phyloP scores from a whole-genome alignment of 2,329 filamentous ascomycete genomes.

The Claviceps pazoutovae region DNA sequence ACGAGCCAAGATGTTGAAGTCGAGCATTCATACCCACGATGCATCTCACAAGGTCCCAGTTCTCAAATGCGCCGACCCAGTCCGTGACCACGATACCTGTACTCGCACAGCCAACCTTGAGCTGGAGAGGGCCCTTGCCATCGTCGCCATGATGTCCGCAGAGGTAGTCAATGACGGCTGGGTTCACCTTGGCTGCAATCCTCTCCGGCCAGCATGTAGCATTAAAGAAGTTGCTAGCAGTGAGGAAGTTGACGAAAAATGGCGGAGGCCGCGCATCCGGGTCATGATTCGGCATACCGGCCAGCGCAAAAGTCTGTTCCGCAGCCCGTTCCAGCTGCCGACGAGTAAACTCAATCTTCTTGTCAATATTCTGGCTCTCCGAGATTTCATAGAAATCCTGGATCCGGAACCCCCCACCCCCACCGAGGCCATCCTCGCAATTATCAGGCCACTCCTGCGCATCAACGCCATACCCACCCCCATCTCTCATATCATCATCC shows the following conservation, averaged over 20 bases:
- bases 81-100: slow-evolving; percentile 88
- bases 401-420: slow-evolving; percentile 62
- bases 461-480: slow-evolving; percentile 44
- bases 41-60: slow-evolving; percentile 82
- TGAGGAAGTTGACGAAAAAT: slow-evolving; percentile 82
- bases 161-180: slow-evolving; percentile 51
- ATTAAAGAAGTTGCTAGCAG: slow-evolving; percentile 89
- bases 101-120: slow-evolving; percentile 52
- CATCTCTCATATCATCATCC: slow-evolving; percentile 35
- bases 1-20: slow-evolving; percentile 33
- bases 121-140: slow-evolving; percentile 33
- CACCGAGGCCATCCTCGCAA: slow-evolving; percentile 57
- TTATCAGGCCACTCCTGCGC: slow-evolving; percentile 73
- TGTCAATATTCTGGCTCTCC: slow-evolving; percentile 58
- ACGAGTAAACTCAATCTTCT: slow-evolving; percentile 62
- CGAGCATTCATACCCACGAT: slow-evolving; percentile 85
- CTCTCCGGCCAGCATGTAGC: slow-evolving; percentile 83
- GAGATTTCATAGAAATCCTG: slow-evolving; percentile 92
- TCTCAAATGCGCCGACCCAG: slow-evolving; percentile 73
- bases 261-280: slow-evolving; percentile 32
- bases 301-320: slow-evolving; percentile 32
- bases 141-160: slow-evolving; percentile 41
- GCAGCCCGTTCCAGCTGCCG: slow-evolving; percentile 65
- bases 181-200: slow-evolving; percentile 79
- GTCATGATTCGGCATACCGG: slow-evolving; percentile 18